A percentile compares a stretch with the other conserved stretches of the same genome.
phyloP scores from a whole-genome alignment of 2,329 filamentous ascomycete species.

The Exophiala bonariae region DNA sequence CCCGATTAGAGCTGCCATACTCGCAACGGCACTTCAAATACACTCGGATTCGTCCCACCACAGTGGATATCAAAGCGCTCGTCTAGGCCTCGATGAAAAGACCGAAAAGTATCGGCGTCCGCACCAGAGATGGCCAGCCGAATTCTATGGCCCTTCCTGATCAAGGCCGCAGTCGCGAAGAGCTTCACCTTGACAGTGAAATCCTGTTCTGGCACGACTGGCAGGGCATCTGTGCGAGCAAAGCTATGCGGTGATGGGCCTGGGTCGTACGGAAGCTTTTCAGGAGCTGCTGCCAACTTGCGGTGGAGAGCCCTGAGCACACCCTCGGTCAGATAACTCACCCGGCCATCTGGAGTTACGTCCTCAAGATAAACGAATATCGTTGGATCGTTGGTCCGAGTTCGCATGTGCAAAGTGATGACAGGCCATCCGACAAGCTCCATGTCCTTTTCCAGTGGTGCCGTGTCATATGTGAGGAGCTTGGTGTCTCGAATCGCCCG shows the following conservation, averaged over 20 bases:
- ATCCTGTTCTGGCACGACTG: conserved; percentile 3
- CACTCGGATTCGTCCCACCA: neutral
- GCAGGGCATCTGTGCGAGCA: neutral
- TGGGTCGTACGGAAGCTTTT: conserved; percentile 1
- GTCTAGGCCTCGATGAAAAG: neutral
- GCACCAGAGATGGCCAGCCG: conserved; percentile 1
- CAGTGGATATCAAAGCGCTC: conserved; percentile 2
- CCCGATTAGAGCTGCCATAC: too few species aligned
- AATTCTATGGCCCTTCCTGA: conserved; percentile 2
- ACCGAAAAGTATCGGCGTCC: conserved; percentile 1
- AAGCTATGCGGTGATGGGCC: conserved; percentile 2
- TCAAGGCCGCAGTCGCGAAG: neutral
- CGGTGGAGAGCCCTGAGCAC: too few species aligned
- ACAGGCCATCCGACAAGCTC: conserved; percentile 2
- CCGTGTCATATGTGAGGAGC: conserved; percentile 1
- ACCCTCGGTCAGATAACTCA: too few species aligned
- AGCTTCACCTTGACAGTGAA: neutral
- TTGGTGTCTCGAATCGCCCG: conserved; percentile 1
- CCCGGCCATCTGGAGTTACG: conserved; percentile 1
- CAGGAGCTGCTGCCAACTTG: too few species aligned
- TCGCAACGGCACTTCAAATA: conserved; percentile 1
- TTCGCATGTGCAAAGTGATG: neutral
- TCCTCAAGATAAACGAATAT: conserved; percentile 1
- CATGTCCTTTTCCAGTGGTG: conserved; percentile 1
- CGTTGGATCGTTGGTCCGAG: conserved; percentile 1